phyloP scores from a whole-genome alignment of 2,329 filamentous ascomycete species.

The Penicillium griseofulvum region DNA sequence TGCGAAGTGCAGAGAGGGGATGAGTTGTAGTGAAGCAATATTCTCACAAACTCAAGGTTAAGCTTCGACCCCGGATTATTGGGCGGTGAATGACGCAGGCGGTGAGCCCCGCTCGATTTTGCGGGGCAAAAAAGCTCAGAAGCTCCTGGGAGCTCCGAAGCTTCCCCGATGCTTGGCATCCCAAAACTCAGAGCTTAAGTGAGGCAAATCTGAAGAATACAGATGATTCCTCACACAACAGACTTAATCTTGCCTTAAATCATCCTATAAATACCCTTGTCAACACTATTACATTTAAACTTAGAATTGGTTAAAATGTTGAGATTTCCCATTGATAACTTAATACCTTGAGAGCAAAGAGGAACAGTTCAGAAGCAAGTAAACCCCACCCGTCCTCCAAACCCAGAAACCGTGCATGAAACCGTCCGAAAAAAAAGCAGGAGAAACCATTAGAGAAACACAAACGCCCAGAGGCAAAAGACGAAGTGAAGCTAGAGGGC shows the following conservation, averaged over 20 bases:
- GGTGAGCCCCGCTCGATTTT: neutral
- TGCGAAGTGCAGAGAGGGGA: neutral
- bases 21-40: neutral
- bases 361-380: constrained; percentile 34
- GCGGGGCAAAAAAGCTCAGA: constrained; percentile 5
- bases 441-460: constrained; percentile 32
- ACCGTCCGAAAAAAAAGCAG: constrained; percentile 32
- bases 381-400: constrained; percentile 20
- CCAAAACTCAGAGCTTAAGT: neutral
- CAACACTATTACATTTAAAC: neutral
- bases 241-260: neutral
- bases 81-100: constrained; percentile 11
- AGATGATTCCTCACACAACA: neutral
- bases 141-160: constrained; percentile 1
- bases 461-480: constrained; percentile 36
- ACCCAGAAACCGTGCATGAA: constrained; percentile 32
- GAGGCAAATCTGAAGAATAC: neutral
- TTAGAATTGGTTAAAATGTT: constrained; percentile 18
- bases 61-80: constrained; percentile 5
- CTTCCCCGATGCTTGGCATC: neutral
- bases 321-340: constrained; percentile 27
- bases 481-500: constrained; percentile 21
- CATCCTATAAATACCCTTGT: neutral
- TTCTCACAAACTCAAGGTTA: constrained; percentile 1
- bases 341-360: constrained; percentile 31